These are phyloP conservation scores for Aspergillus carlsbadensis DNA, from an alignment of 495 filamentous ascomycete species.

Conservation along the genomic window DNA sequence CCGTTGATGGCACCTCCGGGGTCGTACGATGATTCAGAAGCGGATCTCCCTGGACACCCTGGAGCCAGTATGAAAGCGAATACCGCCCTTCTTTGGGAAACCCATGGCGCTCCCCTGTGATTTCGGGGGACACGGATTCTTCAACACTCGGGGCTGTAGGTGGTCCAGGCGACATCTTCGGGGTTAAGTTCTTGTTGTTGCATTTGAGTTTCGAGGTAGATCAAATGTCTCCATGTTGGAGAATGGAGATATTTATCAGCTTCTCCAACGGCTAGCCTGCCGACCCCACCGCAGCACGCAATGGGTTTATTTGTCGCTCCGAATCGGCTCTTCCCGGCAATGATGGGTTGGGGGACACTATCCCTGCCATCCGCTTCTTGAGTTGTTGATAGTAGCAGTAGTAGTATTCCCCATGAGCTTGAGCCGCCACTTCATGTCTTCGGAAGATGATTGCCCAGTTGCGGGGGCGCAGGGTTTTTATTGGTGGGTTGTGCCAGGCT, in stretches of 20 bases:
- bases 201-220: too few species aligned
- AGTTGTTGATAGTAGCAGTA: too few species aligned
- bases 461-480: too few species aligned
- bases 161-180: not conserved
- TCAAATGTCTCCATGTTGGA: too few species aligned
- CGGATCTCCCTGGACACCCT: not conserved
- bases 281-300: not conserved
- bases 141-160: not conserved
- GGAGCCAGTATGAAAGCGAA: constrained; percentile 1
- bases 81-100: not conserved
- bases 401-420: too few species aligned
- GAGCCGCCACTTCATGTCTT: too few species aligned
- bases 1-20: not conserved
- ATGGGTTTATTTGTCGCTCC: not conserved
- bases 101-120: not conserved
- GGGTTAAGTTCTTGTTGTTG: not conserved
- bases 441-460: too few species aligned
- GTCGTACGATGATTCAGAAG: not conserved
- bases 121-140: not conserved
- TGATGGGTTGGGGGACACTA: too few species aligned
- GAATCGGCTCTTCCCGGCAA: not conserved
- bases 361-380: too few species aligned
- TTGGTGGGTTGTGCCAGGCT: not conserved
- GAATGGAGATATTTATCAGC: not conserved
- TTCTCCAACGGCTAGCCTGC: not conserved